A percentile compares a stretch with the other conserved stretches of the same genome.
Evolutionary conservation across 2,329 filamentous ascomycete species (phyloP).

Genomic region (Ceratocystis albifundus): DNA sequence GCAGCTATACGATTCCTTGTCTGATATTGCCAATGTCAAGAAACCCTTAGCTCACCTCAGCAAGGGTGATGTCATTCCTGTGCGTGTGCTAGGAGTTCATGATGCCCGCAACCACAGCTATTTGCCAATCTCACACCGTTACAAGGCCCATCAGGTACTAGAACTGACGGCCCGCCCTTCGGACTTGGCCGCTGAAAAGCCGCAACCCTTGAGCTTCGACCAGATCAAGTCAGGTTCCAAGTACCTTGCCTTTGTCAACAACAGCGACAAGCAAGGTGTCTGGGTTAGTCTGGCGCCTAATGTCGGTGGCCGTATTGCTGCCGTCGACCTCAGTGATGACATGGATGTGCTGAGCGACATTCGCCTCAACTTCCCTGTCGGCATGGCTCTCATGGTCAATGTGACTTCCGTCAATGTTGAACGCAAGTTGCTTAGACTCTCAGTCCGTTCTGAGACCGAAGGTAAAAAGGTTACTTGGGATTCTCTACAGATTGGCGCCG

Average conservation of each 20-base stretch:
- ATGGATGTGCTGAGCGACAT: constrained; percentile 66
- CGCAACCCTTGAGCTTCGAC: constrained; percentile 53
- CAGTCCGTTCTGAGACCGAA: constrained; percentile 30
- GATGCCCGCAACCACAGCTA: constrained; percentile 85
- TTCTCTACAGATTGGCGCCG: constrained; percentile 63
- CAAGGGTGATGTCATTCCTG: constrained; percentile 56
- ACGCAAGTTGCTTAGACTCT: constrained; percentile 69
- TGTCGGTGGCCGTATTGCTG: constrained; percentile 69
- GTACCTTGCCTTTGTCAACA: constrained; percentile 82
- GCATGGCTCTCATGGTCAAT: constrained; percentile 72
- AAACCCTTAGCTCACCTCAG: constrained; percentile 52
- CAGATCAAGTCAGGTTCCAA: constrained; percentile 60
- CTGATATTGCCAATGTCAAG: constrained; percentile 74
- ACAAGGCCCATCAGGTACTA: constrained; percentile 67
- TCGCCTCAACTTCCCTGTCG: constrained; percentile 70
- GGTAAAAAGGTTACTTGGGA: constrained; percentile 49
- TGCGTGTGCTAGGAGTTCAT: constrained; percentile 74
- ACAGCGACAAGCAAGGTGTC: constrained; percentile 62
- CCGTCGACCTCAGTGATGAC: constrained; percentile 80
- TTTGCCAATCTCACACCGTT: constrained; percentile 77
- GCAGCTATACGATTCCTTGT: constrained; percentile 78
- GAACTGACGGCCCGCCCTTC: constrained; percentile 76
- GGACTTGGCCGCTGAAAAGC: constrained; percentile 40
- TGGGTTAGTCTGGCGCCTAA: constrained; percentile 89
- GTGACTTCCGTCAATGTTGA: constrained; percentile 62